phyloP scores from a whole-genome alignment of 2,329 filamentous ascomycete species.

The Colletotrichum siamense region DNA sequence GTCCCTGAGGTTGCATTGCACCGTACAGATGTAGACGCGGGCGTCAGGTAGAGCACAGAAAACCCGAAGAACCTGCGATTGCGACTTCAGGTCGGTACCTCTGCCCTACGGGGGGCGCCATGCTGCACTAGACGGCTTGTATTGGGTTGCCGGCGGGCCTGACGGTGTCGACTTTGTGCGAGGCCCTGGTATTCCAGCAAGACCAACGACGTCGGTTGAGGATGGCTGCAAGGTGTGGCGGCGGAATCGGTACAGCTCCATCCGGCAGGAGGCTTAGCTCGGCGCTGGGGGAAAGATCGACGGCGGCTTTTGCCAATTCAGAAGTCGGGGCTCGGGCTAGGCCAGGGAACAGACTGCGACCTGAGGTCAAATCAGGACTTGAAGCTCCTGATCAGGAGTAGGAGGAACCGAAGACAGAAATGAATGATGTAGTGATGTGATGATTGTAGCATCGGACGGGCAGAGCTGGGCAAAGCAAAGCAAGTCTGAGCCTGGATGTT shows the following conservation, averaged over 20 bases:
- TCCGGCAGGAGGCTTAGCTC: constrained; percentile 8
- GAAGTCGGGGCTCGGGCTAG: neutral
- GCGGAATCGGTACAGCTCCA: neutral
- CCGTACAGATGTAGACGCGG: neutral
- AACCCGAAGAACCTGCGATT: neutral
- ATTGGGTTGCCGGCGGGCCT: neutral
- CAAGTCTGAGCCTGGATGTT: neutral
- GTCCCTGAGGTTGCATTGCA: neutral
- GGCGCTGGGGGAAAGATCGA: constrained; percentile 10
- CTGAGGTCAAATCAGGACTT: neutral
- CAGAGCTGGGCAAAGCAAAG: neutral
- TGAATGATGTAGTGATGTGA: constrained; percentile 15
- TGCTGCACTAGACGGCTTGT: neutral
- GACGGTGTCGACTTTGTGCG: neutral
- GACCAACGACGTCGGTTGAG: neutral
- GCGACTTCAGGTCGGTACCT: neutral
- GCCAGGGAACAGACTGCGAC: neutral
- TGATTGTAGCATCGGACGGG: neutral
- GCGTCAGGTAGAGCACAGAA: neutral
- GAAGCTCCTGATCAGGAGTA: neutral
- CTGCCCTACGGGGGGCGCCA: neutral
- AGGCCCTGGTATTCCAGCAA: neutral
- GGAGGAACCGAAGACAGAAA: neutral
- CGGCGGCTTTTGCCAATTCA: constrained; percentile 14
- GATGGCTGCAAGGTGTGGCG: neutral